phyloP scores from a whole-genome alignment of 257 asterid species.

The Nicotiana tomentosiformis region DNA sequence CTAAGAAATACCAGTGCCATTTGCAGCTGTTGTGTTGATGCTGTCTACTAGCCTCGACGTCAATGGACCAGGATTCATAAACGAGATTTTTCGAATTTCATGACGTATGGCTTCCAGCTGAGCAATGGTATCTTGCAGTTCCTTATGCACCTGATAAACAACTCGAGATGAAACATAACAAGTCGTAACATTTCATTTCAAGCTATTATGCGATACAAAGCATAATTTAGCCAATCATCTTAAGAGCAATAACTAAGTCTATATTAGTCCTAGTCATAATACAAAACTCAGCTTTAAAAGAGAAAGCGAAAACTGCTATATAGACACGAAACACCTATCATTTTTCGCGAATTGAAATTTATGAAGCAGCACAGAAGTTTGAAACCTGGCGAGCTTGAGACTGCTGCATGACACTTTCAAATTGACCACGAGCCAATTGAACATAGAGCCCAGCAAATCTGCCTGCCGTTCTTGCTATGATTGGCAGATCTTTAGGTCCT shows the following conservation, averaged over 20 bases:
- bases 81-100: conserved; percentile 64
- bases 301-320: background rate
- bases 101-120: conserved; percentile 84
- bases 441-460: conserved; percentile 82
- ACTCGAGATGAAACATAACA: background rate
- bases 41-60: conserved; percentile 64
- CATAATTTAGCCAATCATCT: background rate
- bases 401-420: conserved; percentile 74
- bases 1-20: conserved; percentile 29
- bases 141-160: conserved; percentile 69
- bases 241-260: background rate
- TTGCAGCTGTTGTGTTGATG: conserved; percentile 26
- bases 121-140: conserved; percentile 81
- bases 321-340: background rate
- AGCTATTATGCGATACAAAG: background rate
- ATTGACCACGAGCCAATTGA: conserved; percentile 85
- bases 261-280: background rate
- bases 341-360: background rate
- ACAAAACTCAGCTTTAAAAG: background rate
- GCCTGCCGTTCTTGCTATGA: conserved; percentile 71
- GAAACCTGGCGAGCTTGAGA: conserved; percentile 79
- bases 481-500: conserved; percentile 88
- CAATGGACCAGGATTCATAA: conserved; percentile 67
- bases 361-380: background rate
- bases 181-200: background rate